Base-by-base conservation (phyloP, 2,329 filamentous ascomycete genomes). In the Penicillium sp. region DNA sequence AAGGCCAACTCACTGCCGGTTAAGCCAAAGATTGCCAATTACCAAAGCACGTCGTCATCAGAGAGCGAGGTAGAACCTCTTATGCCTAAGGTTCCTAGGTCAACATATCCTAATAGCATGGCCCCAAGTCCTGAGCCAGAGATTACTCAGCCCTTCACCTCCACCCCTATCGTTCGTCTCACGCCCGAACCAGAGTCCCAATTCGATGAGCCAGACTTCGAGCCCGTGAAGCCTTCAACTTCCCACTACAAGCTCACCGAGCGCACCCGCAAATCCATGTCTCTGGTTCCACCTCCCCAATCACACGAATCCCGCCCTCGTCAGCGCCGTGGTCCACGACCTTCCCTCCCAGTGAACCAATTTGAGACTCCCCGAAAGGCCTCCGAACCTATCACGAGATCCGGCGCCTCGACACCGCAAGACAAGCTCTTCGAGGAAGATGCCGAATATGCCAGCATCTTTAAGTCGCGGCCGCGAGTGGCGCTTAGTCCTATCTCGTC, bases 231-330 rank as follows among this genome's bases (percentile, higher is more conserved):
- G 16, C 54, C 56, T 67, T 67, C 59, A 45, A 42, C 39, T 14
- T 54, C 55, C 16, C 50, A 47, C 46, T 56, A 58, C 55, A 78
- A 88, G 0, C 81, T 95, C 0, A 83, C 88, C 4, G 92, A 96
- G 69, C 88, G 92, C 48, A 96, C 93, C 0, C 86, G 90, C 19
- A 81, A 92, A 53, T 92, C 91, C 19, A 93, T 96, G 87, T 85
- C 88, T 0, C 81, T 86, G 3, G 78, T 84, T 47, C 82, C 85
- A 1, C 64, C 65, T 57, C 72, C 45, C 55, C 65, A 44, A 49
- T 42, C 54, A 25, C 65, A 53, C 57, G 67, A 59, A 51, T 55
- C 60, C 14, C 63, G 61, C 14, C 57, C 70, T 23, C 66, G 61
- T 14, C 65, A 64, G 42, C 61, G 69, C 13, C 71, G 76, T 14